Conservation (phyloP, 1,284 basidiomycete species). For the Ganoderma resinaceum region DNA sequence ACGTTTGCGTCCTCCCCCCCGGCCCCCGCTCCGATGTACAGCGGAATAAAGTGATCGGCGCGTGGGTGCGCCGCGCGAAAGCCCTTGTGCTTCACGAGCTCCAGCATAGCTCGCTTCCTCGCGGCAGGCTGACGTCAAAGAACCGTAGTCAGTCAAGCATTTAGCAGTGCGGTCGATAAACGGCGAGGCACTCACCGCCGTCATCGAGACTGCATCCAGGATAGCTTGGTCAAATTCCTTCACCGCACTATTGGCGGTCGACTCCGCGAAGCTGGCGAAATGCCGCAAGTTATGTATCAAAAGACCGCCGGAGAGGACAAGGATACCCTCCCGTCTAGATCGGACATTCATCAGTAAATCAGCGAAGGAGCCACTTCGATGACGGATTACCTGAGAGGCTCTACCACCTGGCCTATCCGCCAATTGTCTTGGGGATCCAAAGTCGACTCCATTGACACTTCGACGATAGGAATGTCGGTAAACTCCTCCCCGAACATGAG, state of each 20-base stretch:
- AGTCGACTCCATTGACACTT: slow-evolving; percentile 73
- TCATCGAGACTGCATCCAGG: slow-evolving; percentile 55
- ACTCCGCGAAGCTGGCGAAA: slow-evolving; percentile 56
- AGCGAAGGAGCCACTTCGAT: slow-evolving; percentile 5
- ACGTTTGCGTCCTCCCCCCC: slow-evolving; percentile 59
- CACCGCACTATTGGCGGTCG: slow-evolving; percentile 53
- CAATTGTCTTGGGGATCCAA: slow-evolving; percentile 69
- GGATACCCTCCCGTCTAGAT: slow-evolving; percentile 63
- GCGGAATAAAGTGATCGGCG: slow-evolving; percentile 76
- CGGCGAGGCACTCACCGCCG: slow-evolving; percentile 52
- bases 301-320: slow-evolving; percentile 77
- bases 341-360: slow-evolving; percentile 13
- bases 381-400: slow-evolving; percentile 55
- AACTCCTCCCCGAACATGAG: slow-evolving; percentile 78
- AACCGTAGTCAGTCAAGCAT: slow-evolving; percentile 17
- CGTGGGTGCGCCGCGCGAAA: slow-evolving; percentile 73
- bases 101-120: slow-evolving; percentile 53
- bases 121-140: slow-evolving; percentile 41
- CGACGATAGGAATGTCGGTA: slow-evolving; percentile 65
- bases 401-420: slow-evolving; percentile 68
- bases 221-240: slow-evolving; percentile 68
- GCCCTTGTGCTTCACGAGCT: slow-evolving; percentile 59
- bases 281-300: slow-evolving; percentile 73
- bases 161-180: slow-evolving; percentile 3
- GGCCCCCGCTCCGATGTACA: slow-evolving; percentile 78